Percentiles rank a stretch among this genome's conserved stretches.
Conservation (phyloP, 306 rosid genomes). For the Lotus japonicus region DNA sequence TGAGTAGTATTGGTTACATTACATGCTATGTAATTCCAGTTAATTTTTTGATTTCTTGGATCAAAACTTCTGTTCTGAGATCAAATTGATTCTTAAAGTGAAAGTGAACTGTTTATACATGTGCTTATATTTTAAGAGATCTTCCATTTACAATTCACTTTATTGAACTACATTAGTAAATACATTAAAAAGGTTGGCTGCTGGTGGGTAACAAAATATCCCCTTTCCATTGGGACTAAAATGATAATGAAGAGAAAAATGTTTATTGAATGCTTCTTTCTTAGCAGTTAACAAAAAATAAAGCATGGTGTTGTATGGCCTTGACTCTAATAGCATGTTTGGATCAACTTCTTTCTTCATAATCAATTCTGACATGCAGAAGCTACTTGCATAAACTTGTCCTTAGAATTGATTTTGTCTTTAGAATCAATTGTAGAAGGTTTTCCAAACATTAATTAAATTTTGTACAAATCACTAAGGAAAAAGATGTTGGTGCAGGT, state of each 20-base stretch:
- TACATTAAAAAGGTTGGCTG: neutral
- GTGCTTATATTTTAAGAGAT: neutral
- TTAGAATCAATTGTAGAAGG: no score
- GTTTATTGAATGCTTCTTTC: neutral
- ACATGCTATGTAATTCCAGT: neutral
- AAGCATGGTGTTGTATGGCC: neutral
- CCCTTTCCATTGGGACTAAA: neutral
- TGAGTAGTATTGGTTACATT: neutral
- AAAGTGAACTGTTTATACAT: neutral
- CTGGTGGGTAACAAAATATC: neutral
- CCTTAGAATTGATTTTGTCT: no score
- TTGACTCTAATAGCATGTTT: neutral
- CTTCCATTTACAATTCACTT: neutral
- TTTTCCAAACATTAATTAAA: neutral
- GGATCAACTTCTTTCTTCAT: no score
- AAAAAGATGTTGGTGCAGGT: constrained; percentile 34
- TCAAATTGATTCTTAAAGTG: neutral
- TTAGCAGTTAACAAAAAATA: neutral
- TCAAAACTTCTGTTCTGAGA: neutral
- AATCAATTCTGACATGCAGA: no score
- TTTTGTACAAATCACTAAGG: constrained; percentile 3
- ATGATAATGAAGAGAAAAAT: neutral
- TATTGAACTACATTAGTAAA: neutral
- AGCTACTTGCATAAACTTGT: no score
- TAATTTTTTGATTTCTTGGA: neutral